phyloP scores from a whole-genome alignment of 768 basidiomycete genomes.

The Roridomyces roridus region DNA sequence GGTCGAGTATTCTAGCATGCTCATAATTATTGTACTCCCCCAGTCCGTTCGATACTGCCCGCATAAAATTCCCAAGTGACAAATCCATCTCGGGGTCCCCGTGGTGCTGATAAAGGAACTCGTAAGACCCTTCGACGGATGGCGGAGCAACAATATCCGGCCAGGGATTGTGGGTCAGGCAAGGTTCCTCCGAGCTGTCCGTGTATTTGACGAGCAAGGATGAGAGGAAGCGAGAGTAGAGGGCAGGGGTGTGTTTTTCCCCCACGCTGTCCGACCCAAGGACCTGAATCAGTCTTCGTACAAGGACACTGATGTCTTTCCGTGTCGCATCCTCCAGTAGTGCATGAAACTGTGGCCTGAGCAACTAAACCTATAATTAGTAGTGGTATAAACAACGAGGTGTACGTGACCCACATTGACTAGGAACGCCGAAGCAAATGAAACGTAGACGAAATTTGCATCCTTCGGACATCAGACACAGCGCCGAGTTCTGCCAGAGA shows the following conservation, averaged over 20 bases:
- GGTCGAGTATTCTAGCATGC: not conserved
- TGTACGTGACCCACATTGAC: constrained; percentile 68
- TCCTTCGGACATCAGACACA: constrained; percentile 33
- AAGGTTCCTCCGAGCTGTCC: not conserved
- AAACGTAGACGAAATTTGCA: constrained; percentile 54
- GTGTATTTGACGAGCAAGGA: constrained; percentile 50
- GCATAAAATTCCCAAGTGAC: constrained; percentile 15
- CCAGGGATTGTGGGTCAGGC: no score
- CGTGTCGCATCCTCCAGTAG: constrained; percentile 48
- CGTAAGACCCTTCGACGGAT: constrained; percentile 8
- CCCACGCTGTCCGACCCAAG: constrained; percentile 57
- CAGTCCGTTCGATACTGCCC: constrained; percentile 9
- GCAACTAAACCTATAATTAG: no score
- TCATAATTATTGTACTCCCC: not conserved
- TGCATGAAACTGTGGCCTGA: constrained; percentile 54
- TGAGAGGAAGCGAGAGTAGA: constrained; percentile 63
- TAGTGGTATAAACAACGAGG: no score
- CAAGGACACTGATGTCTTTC: constrained; percentile 47
- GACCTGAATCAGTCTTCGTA: constrained; percentile 50
- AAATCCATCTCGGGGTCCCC: constrained; percentile 20
- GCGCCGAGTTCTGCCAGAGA: no score
- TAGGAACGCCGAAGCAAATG: constrained; percentile 67
- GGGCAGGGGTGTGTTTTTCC: constrained; percentile 59
- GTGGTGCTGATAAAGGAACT: constrained; percentile 19
- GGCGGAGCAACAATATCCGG: constrained; percentile 42